A percentile compares a stretch with the other conserved stretches of the same genome.
Evolutionary conservation across 2,329 filamentous ascomycete species (phyloP).

Genomic region (Nemania bipapillata): DNA sequence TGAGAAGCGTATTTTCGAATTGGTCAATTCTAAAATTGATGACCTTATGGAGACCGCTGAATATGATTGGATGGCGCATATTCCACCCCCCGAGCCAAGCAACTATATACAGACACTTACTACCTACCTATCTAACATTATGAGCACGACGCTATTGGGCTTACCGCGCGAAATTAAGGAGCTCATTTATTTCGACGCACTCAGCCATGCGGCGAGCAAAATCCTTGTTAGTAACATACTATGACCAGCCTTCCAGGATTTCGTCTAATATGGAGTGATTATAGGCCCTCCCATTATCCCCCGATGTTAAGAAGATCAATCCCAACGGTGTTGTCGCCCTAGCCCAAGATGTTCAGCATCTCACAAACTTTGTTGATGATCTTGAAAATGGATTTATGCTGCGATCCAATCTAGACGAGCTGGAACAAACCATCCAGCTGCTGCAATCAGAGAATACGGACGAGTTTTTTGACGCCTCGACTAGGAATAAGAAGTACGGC

Average conservation of each 20-base stretch:
- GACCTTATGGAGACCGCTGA: slow-evolving; percentile 96
- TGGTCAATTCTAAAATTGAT: slow-evolving; percentile 98
- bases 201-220: slow-evolving; percentile 87
- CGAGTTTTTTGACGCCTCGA: slow-evolving; percentile 93
- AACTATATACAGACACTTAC: slow-evolving; percentile 97
- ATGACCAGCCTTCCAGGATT: too few relatives aligned
- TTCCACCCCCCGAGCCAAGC: slow-evolving; percentile 76
- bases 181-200: slow-evolving; percentile 95
- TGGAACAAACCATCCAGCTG: slow-evolving; percentile 90
- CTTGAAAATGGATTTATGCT: slow-evolving; percentile 88
- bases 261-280: background rate
- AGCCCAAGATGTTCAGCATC: slow-evolving; percentile 82
- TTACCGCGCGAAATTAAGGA: slow-evolving; percentile 97
- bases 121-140: slow-evolving; percentile 91
- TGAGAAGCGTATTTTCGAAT: slow-evolving; percentile 96
- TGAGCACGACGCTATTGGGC: slow-evolving; percentile 91
- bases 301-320: slow-evolving; percentile 85
- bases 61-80: slow-evolving; percentile 81
- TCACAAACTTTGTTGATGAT: slow-evolving; percentile 85
- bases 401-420: slow-evolving; percentile 87
- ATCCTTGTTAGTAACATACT: slow-evolving; percentile 70
- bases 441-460: slow-evolving; percentile 91
- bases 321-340: slow-evolving; percentile 84
- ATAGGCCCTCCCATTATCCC: slow-evolving; percentile 76
- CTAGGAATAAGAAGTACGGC: slow-evolving; percentile 91